Percentiles rank a stretch among this genome's conserved stretches.
phyloP scores from a whole-genome alignment of 257 asterid species.

The Solanum infundibuliforme region DNA sequence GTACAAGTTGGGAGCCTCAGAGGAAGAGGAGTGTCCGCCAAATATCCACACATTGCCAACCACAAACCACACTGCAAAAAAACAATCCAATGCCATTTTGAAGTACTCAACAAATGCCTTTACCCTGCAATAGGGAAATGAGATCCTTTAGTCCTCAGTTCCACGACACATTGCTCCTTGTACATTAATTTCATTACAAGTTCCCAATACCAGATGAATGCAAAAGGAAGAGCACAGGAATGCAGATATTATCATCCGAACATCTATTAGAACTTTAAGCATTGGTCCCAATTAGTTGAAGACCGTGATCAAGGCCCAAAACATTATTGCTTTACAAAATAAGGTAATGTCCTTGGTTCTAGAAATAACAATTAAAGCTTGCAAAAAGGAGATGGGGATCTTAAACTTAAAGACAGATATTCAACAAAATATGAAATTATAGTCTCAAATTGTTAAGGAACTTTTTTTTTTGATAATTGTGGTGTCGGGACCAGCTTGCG shows the following conservation, averaged over 20 bases:
- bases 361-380: background rate
- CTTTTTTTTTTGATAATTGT: background rate
- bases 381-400: background rate
- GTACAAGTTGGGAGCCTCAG: slow-evolving; percentile 83
- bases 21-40: slow-evolving; percentile 79
- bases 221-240: background rate
- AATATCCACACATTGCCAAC: slow-evolving; percentile 96
- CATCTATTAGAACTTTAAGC: background rate
- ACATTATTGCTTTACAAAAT: background rate
- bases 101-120: slow-evolving; percentile 61
- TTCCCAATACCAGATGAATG: background rate
- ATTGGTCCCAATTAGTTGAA: background rate
- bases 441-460: background rate
- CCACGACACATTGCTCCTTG: background rate
- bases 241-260: background rate
- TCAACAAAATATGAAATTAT: background rate
- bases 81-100: slow-evolving; percentile 95
- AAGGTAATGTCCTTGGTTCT: background rate
- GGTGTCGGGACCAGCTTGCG: background rate
- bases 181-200: background rate
- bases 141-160: slow-evolving; percentile 9
- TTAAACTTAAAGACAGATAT: background rate
- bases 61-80: slow-evolving; percentile 96
- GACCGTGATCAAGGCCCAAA: background rate
- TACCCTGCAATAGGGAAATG: slow-evolving; percentile 39